Evolutionary conservation across 78 protist genomes (phyloP), one percentile per base, ranked within the genome.

Genomic region (Creolimax fragrantissima): DNA sequence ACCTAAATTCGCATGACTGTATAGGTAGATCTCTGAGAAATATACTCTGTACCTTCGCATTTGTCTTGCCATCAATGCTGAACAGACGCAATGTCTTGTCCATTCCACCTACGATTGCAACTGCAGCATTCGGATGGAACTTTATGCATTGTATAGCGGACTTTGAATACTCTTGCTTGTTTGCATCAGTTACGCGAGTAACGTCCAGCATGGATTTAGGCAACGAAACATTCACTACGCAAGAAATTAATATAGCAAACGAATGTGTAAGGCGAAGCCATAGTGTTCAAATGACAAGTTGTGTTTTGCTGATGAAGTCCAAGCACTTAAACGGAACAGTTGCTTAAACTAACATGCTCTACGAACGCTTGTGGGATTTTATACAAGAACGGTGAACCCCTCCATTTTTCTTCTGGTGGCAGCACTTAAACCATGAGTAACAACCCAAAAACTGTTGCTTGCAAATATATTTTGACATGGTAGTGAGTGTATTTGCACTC

Each of bases 41-140:
- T 5, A 92, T 42, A 37, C 58, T n/a, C 74, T 92, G 93, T 6
- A 92, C 3, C 66, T 44, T n/a, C 2, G 58, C 5, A 35, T 92
- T 92, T 44, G 5, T 83, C 36, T 35, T 2, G 32, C 93, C 93
- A 41, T 92, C 93, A 44, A 86, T 45, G 74, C 41, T 74, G 6
- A 86, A 92, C 43, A 92, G 85, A 17, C 91, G 91, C 24, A 92
- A 66, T 4, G 91, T 92, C 88, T 86, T 47, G 58, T 92, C 93
- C 35, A 81, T 44, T 3, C 93, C 93, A 0, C 91, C 91, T 4
- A 90, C 89, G 45, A 92, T 42, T 37, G 58, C 67, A 3, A 92
- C 88, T 11, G 35, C n/a, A 2, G 36, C 91, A 3, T 6, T 39
- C 47, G 93, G 93, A 32, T 92, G 93, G 84, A 88, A 92, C 41